Evolutionary conservation across 306 rosid species (phyloP), one percentile per base, ranked within the genome.

Genomic region (Cicer chorassanicum): DNA sequence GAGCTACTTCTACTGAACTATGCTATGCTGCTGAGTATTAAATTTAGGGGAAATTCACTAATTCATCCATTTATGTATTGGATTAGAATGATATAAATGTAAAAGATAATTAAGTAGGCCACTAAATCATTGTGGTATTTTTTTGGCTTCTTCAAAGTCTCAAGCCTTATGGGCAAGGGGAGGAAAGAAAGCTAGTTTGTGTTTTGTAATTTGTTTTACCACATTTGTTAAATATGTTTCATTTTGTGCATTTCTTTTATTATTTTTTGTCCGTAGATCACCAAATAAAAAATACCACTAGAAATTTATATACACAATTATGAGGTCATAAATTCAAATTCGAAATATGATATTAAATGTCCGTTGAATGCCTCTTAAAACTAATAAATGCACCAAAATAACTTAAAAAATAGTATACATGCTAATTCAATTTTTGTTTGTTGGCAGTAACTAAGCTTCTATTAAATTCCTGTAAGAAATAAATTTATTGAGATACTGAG

Each of bases 61-160:
- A 61, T 40, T 53, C 19, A 70, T 36, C 56, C 54, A 38, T 57
- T 69, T 34, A 18, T 50, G 71, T 55, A 60, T 56, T 72, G 70
- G 39, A 80, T 19, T 67, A 61, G 70, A 81, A 21, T 21, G 24
- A 21, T 21, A 86, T 81, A 71, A 75, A 68, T 48, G 63, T 62
- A 50, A 1, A 16, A 6, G 41, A 48, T 67, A 71, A 61, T 60
- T 80, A 6, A 38, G 38, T 29, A 15, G 34, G 65, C 69, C 74
- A 70, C 24, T 50, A 34, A 74, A 45, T 64, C 75, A 67, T 71
- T 70, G 54, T 63, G 70, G 24, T 76, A 4, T 15, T 48, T 59
- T 43, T 72, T 43, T n/a, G 57, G 8, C 50, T 45, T 45, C 77
- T 60, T 61, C 19, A 36, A 74, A 49, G 56, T 73, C 73, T 49